Base-by-base conservation (phyloP, 352 stramenopile genomes). In the Plasmopara halstedii region DNA sequence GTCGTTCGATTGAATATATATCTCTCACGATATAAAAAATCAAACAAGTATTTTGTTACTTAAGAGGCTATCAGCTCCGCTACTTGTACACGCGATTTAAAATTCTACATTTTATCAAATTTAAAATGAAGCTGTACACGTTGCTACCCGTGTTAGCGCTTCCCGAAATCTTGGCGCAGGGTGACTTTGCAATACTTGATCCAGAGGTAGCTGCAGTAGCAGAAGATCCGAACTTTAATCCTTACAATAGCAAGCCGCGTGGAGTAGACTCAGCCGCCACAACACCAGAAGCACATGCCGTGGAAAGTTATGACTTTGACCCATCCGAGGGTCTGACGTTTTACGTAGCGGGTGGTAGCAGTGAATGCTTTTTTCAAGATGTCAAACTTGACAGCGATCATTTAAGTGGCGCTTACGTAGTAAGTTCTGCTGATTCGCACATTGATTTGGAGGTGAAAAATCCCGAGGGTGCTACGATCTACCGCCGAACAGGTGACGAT, bases 381-480 rank as follows among this genome's bases (percentile, higher is more conserved):
- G 71, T 61, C 40, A 90, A 88, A 56, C 74, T 70, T 21, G 62
- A 76, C 22, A 72, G 58, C 9, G 79, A 90, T 34, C 62, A 76
- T 19, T 53, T 90, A 42, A 52, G 62, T 22, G 79, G 79, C 10
- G 75, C 79, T 1, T 90, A 83, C 41, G 64, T 90, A 7, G 79
- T 90, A 21, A 76, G 73, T 39, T 85, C 79, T 0, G 79, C 67
- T 2, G 67, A 84, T 46, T 83, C 72, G 45, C 72, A 84, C 36
- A 87, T 87, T 35, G 70, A 88, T 22, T 13, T 88, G 25, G 72
- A 83, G 58, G 66, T 90, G 42, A 88, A 85, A 49, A 83, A 90
- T 46, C 67, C 73, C 1, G 58, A 73, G 17, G 68, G 67, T 8
- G 58, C 62, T 33, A 66, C 73, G 4, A 58, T 90, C 37, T 87